phyloP scores from a whole-genome alignment of 73 alveolate genomes.

The Paramecium pentaurelia region DNA sequence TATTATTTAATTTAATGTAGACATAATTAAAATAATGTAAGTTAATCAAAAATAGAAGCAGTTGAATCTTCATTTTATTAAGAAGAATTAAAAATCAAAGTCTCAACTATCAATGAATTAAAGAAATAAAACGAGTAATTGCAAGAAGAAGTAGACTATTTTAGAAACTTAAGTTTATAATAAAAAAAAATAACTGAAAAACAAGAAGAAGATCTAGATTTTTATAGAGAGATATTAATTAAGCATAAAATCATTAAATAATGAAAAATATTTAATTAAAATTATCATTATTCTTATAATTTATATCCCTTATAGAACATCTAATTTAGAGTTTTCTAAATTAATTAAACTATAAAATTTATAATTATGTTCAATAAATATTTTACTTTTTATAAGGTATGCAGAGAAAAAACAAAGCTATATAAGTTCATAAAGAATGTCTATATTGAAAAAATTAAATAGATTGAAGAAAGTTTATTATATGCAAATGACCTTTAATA shows the following conservation, averaged over 20 bases:
- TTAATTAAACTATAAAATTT: neutral
- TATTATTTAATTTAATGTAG: neutral
- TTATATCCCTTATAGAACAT: too few species aligned
- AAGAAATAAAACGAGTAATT: constrained; percentile 4
- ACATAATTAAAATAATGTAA: neutral
- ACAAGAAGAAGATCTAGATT: constrained; percentile 46
- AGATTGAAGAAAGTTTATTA: neutral
- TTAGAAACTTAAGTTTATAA: neutral
- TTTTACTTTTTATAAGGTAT: neutral
- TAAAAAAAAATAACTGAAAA: constrained; percentile 34
- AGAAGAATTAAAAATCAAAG: constrained; percentile 37
- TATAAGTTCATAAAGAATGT: neutral
- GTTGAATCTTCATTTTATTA: neutral
- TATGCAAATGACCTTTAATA: neutral
- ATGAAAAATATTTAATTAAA: neutral
- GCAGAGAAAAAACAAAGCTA: constrained; percentile 1
- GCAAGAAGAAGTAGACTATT: constrained; percentile 45
- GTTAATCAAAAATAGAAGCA: constrained; percentile 5
- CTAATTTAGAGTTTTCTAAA: neutral
- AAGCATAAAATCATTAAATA: constrained; percentile 33
- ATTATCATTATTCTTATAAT: too few species aligned
- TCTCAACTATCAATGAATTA: constrained; percentile 37
- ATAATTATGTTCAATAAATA: constrained; percentile 4
- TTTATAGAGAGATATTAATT: constrained; percentile 49
- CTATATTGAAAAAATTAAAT: neutral